Base-by-base conservation (phyloP, 768 basidiomycete species). In the Tulasnella sp. region DNA sequence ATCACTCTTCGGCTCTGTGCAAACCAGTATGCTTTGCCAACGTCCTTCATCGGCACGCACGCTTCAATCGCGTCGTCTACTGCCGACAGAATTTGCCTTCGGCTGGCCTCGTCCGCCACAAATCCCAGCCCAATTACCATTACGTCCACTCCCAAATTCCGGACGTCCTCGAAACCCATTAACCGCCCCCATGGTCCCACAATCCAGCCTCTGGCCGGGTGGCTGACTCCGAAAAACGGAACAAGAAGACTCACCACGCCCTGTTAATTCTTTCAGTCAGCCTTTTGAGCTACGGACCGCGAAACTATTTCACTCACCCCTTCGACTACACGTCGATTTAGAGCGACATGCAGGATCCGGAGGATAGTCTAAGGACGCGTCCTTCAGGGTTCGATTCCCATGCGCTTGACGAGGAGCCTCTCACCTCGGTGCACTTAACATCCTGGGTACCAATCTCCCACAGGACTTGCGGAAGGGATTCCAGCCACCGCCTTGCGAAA, bases 361-460 rank as follows among this genome's bases (percentile, higher is more conserved):
- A 22, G 19, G 5, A 32, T 22, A 29, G 44, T 34, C 70, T 22
- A 41, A 36, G 70, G 41, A 14, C 14, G 19, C 3, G 39, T 34
- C 22, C 17, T 80, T 80, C 86, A 89, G 69, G 41, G 39, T 16
- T 64, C 73, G 67, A 29, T 36, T 29, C 52, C 52, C 16, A 35
- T n/a, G 35, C 12, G 62, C 47, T 35, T 64, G 62, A 29, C 44
- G 26, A 29, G 42, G 29, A 69, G 47, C 29, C 29, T 44, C 83
- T 75, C 67, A 91, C 93, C 85, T 91, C 87, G 0, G 89, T 88
- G 4, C 84, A 80, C 1, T 79, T 75, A 19, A 84, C 77, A 77
- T 92, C 86, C 69, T 79, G 85, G 11, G 79, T 80, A 3, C 90
- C 89, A 11, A 90, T 79, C 79, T 98, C 95, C 95, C 95, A 98